Evolutionary conservation across 2,329 filamentous ascomycete species (phyloP), one percentile per base, ranked within the genome.

Genomic region (Aspergillus tamarii): DNA sequence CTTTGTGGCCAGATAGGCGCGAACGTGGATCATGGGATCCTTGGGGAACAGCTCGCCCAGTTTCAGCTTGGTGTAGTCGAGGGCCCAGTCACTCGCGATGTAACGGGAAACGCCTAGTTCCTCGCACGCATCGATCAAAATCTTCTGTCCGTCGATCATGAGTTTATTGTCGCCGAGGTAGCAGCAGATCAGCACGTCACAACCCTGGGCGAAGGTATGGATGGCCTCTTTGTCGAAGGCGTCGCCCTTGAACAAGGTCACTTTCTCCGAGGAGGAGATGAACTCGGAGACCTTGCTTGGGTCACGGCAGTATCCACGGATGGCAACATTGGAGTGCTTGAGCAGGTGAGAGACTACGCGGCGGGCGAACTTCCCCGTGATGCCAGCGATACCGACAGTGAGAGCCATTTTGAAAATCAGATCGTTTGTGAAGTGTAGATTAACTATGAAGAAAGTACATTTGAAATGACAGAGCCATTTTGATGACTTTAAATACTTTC

Each of bases 91-190:
- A 48, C 76, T 77, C 3, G 79, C 77, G 12, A 82, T 66, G 63
- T 81, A 82, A 2, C 80, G 72, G 19, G 73, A 66, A 10, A 81
- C 78, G 0, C 68, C 64, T 3, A 70, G 73, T 3, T 62, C 70
- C 2, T 76, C 75, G 59, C 78, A 80, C 2, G 76, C 74, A 63
- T 82, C 79, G 43, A 82, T 77, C 8, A 83, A 72, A 0, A 69
- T 53, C 60, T 80, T 81, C 63, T 82, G 80, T 0, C 79, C 80
- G 1, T 78, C 72, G 3, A 76, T 60, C 81, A 81, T 82, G 50
- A 81, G 64, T 12, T 72, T 65, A 19, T 75, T 60, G 59, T 76
- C 71, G 28, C 79, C 80, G 0, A 80, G 72, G 62, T 82, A 82
- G 62, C 73, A 76, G 70, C 79, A 81, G 23, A 82, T 71, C 30